Evolutionary conservation across 805 yeast genomes (phyloP), one percentile per base, ranked within the genome.

Genomic region (Monosporozyma yasuniensis): DNA sequence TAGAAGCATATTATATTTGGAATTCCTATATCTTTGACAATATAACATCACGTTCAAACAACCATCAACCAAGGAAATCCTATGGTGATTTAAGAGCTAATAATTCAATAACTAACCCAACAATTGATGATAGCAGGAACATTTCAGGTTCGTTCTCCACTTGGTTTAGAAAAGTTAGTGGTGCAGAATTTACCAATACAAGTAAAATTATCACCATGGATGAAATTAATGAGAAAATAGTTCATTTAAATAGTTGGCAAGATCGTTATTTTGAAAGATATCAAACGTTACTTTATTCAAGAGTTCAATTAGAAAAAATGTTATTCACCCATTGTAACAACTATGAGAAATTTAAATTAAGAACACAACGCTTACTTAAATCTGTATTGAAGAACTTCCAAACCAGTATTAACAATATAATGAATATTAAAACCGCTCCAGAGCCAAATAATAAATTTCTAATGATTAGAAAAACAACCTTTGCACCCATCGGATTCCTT

Each of bases 71-170:
- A 18, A 18, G 14, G 9, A 37, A 37, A 6, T 47, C 60, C 19
- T 63, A 57, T n/a, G 51, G 52, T 16, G 65, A 63, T 42, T 44
- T 64, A 10, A 51, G 56, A 6, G 7, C 11, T 38, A 42, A 46
- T 32, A 16, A 16, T 27, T 11, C n/a, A 9, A 11, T 7, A 14
- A 42, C n/a, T 18, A 14, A n/a, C 8, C n/a, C n/a, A n/a, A 44
- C 46, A 3, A 8, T 10, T 18, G 41, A 18, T 6, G 21, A 10
- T 18, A 16, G 2, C 2, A 37, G 41, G 18, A 37, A 19, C 18
- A 18, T 37, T 18, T 37, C 41, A 37, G 41, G 23, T 18, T 46
- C 54, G 12, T 37, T 54, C 11, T 23, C 49, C 12, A 27, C 42
- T 35, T 54, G 55, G 57, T 37, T 52, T 3, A 25, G 52, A 28